These are phyloP conservation scores for Emydomyces testavorans DNA, from an alignment of 2,329 filamentous ascomycete species.

Conservation along the genomic window DNA sequence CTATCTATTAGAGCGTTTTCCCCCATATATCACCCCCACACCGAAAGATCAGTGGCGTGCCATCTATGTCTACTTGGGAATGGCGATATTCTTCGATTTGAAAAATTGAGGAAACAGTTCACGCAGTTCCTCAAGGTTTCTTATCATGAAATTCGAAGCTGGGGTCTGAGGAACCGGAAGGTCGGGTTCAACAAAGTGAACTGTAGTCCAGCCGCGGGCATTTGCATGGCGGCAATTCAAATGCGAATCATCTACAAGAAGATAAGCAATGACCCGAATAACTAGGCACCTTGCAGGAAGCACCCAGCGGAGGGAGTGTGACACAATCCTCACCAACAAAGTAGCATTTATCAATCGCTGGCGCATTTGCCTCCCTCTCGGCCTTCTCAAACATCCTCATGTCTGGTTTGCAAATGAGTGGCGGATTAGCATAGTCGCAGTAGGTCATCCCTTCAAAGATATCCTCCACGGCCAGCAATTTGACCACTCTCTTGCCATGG, in stretches of 20 bases:
- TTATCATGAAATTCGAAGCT: conserved; percentile 64
- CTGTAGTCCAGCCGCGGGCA: conserved; percentile 72
- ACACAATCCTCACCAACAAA: conserved; percentile 65
- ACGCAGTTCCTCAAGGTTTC: conserved; percentile 62
- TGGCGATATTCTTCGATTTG: conserved; percentile 40
- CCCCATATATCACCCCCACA: too few species aligned
- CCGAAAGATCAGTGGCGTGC: too few species aligned
- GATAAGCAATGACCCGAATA: not conserved
- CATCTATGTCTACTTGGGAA: conserved; percentile 3
- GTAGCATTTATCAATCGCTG: conserved; percentile 61
- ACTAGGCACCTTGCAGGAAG: conserved; percentile 8
- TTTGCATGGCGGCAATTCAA: conserved; percentile 68
- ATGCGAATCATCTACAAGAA: conserved; percentile 65
- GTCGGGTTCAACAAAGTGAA: conserved; percentile 71
- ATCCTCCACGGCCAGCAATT: conserved; percentile 69
- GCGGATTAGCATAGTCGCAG: conserved; percentile 69
- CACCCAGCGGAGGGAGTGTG: not conserved
- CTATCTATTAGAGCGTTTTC: too few species aligned
- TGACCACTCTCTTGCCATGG: conserved; percentile 72
- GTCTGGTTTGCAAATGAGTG: conserved; percentile 77
- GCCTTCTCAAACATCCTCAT: conserved; percentile 75
- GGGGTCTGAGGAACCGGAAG: conserved; percentile 51
- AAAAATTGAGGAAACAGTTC: conserved; percentile 74
- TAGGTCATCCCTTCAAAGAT: conserved; percentile 90
- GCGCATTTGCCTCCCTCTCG: conserved; percentile 69